Evolutionary conservation across 768 basidiomycete genomes (phyloP), one percentile per base, ranked within the genome.

Genomic region (Harrya chromipes): DNA sequence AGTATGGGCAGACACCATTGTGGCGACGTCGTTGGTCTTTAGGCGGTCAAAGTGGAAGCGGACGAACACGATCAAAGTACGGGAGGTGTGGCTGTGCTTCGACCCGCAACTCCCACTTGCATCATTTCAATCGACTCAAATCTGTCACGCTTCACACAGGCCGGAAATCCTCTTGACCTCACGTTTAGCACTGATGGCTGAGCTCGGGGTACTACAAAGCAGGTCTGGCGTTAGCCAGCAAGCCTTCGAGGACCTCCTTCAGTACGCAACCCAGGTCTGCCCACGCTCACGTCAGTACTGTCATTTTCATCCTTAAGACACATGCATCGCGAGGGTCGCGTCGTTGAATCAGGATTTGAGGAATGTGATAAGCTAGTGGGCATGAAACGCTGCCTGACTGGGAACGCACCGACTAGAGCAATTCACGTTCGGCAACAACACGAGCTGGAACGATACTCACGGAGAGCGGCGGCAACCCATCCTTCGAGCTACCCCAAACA

Each of bases 1-100:
- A 33, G 85, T 85, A 37, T 83, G 83, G 53, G 85, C 74, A 41
- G 85, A 81, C 51, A 85, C 72, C 87, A 90, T 90, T 48, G 50
- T 37, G 41, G 17, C 11, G 37, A 54, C 33, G 50, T 35, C 12
- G 47, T 40, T 33, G n/a, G 36, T 10, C 24, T 36, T 7, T 20
- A 33, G 33, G 13, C 35, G 29, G 29, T 40, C 33, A 35, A 29
- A 14, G 34, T 7, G 17, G 43, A 19, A 17, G 33, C 14, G 33
- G 33, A 27, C 9, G 10, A 40, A 40, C 37, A 16, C 12, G 42
- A 43, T 38, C 35, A 26, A 23, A 40, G 11, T 2, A 34, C 36
- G 40, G 55, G 40, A 42, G 8, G 13, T 24, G 61, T 62, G 61
- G 61, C 61, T 63, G 50, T 62, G 61, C 51, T 29, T 29, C 4